Evolutionary conservation across 495 filamentous ascomycete genomes (phyloP), one percentile per base, ranked within the genome.

Genomic region (Penicillium pulvis): DNA sequence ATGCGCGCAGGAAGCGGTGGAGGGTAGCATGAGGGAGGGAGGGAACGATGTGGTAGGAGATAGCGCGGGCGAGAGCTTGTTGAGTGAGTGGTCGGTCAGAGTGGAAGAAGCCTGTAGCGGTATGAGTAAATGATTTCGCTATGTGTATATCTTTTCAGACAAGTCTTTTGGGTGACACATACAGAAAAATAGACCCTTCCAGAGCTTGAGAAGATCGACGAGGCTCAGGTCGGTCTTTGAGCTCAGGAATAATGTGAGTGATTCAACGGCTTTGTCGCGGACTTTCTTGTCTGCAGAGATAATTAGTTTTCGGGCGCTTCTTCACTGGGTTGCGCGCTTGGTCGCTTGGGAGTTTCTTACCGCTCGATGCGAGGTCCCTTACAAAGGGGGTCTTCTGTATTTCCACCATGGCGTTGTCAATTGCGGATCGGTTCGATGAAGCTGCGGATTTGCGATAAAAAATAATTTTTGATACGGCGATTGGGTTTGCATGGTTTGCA

Each of bases 161-260:
- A 7, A 28, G 6, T 28, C 6, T 28, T 7, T 7, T 28, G 28
- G 4, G 28, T 4, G 28, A 28, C 1, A 67, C 72, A 9, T 75
- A 87, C 92, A 94, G 83, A 89, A 98, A 78, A 95, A 98, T 24
- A 98, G 85, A 36, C 93, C 94, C 74, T 96, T 97, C 92, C 93
- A 97, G 59, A 98, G 82, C 76, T 97, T 97, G 54, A 95, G 80
- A 33, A 90, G 78, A 50, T 98, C 93, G 61, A 95, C 72, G 19
- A 85, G 79, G 14, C 83, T 78, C 55, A 98, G 85, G 36, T 82
- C 74, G 26, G 83, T 83, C 33, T 84, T 83, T 19, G 85, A 85
- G 57, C 76, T 75, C 66, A 98, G 85, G 76, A 89, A 98, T 43
- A 84, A 83, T 42, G 86, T 86, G 10, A 98, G 85, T 49, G 89